These are phyloP conservation scores for Coprinellus micaceus DNA, from an alignment of 768 basidiomycete species.

Conservation along the genomic window DNA sequence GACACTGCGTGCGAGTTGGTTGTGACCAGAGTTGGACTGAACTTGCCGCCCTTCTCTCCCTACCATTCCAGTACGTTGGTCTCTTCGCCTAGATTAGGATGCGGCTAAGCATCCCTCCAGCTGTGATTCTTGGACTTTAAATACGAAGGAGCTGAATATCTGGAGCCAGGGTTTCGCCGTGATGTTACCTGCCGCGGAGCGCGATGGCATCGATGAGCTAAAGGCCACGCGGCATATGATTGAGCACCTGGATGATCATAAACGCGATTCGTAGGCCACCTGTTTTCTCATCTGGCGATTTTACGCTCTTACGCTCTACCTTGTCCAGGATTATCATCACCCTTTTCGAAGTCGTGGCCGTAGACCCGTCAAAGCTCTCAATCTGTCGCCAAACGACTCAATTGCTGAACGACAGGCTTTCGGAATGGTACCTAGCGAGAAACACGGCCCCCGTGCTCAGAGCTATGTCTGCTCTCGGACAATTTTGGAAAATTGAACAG, in stretches of 20 bases:
- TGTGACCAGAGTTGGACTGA: conserved; percentile 34
- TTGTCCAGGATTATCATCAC: background rate
- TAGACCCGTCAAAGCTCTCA: background rate
- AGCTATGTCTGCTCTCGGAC: background rate
- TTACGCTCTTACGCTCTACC: background rate
- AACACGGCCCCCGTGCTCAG: background rate
- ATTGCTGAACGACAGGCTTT: background rate
- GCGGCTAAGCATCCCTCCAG: background rate
- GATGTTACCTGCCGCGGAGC: background rate
- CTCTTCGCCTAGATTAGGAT: background rate
- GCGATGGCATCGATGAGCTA: background rate
- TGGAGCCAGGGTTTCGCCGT: background rate
- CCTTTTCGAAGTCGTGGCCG: background rate
- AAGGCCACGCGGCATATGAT: background rate
- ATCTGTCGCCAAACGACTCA: background rate
- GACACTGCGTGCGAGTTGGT: conserved; percentile 24
- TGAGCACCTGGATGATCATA: background rate
- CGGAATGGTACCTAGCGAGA: background rate
- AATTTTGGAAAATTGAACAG: background rate
- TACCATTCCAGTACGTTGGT: conserved; percentile 45
- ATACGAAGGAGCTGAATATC: background rate
- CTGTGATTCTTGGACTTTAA: background rate
- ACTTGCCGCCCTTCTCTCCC: conserved; percentile 38
- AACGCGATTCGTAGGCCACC: background rate
- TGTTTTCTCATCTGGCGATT: background rate